Conservation (phyloP, 306 rosid species). For the Fagus crenata region DNA sequence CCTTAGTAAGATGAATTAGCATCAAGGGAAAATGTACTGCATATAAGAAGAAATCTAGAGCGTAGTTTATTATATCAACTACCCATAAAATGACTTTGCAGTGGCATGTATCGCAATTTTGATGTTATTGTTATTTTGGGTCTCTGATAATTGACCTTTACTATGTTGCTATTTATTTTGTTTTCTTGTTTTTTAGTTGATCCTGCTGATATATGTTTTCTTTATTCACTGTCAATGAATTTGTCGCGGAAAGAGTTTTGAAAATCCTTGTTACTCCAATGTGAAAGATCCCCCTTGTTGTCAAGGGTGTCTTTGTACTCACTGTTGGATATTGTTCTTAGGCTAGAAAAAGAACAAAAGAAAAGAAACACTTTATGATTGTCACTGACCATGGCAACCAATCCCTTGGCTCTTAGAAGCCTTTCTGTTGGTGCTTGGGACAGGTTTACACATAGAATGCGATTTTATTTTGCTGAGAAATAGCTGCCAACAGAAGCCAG, state of each 20-base stretch:
- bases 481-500: too few species aligned
- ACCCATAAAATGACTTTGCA: constrained; percentile 1
- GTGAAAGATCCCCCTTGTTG: background rate
- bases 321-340: too few species aligned
- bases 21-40: background rate
- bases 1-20: constrained; percentile 70
- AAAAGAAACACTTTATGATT: too few species aligned
- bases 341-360: too few species aligned
- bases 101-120: constrained; percentile 20
- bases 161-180: background rate
- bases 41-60: constrained; percentile 6
- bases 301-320: too few species aligned
- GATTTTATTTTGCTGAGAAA: too few species aligned
- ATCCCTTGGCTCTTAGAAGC: too few species aligned
- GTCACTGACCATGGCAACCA: too few species aligned
- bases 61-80: background rate
- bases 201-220: background rate
- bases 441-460: too few species aligned
- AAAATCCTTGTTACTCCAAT: background rate
- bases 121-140: background rate
- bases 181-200: background rate
- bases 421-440: too few species aligned
- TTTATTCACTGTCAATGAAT: background rate
- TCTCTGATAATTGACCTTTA: background rate
- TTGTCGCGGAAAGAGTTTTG: background rate